phyloP scores from a whole-genome alignment of 2,329 filamentous ascomycete species.

The Fusarium sp. region DNA sequence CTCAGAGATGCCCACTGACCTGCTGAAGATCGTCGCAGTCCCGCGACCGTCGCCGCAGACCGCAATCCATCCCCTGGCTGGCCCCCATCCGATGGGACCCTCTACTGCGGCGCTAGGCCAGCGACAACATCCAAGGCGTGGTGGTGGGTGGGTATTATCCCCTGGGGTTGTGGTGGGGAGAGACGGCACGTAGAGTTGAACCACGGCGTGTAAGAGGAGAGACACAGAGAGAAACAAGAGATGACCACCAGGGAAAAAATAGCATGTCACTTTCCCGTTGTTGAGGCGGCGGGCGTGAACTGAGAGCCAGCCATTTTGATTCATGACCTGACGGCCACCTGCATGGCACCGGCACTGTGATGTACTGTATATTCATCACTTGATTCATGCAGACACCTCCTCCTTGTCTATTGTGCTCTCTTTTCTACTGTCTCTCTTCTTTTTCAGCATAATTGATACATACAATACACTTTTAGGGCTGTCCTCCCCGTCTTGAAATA shows the following conservation, averaged over 20 bases:
- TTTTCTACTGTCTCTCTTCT: slow-evolving; percentile 1
- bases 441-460: not conserved
- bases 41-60: not conserved
- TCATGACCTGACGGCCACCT: slow-evolving; percentile 14
- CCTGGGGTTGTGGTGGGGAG: not conserved
- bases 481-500: slow-evolving; percentile 9
- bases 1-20: not conserved
- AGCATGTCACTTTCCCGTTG: not conserved
- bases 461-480: not conserved
- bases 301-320: slow-evolving; percentile 4
- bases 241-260: not conserved
- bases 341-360: slow-evolving; percentile 28
- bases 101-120: not conserved
- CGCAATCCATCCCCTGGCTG: not conserved
- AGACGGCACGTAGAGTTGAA: not conserved
- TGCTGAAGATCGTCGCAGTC: not conserved
- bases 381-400: not conserved
- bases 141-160: slow-evolving; percentile 1
- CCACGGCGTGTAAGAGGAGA: slow-evolving; percentile 1
- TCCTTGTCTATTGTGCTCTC: not conserved
- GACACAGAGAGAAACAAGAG: not conserved
- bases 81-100: not conserved
- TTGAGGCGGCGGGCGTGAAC: slow-evolving; percentile 6
- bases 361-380: slow-evolving; percentile 26
- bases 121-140: not conserved